Percentiles rank a stretch among this genome's conserved stretches.
Evolutionary conservation across 1,284 basidiomycete species (phyloP).

Genomic region (Flammula alnicola): DNA sequence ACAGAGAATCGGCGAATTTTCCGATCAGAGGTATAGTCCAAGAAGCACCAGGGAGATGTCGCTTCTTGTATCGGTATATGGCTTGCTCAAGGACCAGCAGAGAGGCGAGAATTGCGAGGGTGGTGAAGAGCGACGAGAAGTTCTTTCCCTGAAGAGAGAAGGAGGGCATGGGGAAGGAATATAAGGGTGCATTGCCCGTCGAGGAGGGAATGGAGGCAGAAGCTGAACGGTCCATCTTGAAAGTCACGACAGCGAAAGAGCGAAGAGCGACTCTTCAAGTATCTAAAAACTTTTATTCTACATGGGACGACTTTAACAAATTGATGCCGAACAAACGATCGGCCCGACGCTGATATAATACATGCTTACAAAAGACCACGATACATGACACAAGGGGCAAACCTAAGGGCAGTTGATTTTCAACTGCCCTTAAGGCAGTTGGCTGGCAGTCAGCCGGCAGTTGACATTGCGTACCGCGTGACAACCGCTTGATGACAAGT

Average conservation of each 20-base stretch:
- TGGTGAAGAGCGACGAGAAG: constrained; percentile 68
- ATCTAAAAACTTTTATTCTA: constrained; percentile 18
- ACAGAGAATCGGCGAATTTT: constrained; percentile 88
- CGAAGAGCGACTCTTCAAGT: not conserved
- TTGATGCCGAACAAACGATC: too few species aligned
- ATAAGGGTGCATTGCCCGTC: constrained; percentile 37
- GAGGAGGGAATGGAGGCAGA: constrained; percentile 29
- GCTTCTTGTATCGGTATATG: constrained; percentile 88
- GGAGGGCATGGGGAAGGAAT: constrained; percentile 51
- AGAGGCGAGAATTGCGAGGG: constrained; percentile 60
- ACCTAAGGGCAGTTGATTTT: too few species aligned
- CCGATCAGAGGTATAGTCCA: constrained; percentile 97
- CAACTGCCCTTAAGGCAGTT: too few species aligned
- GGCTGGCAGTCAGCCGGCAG: too few species aligned
- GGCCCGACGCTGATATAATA: too few species aligned
- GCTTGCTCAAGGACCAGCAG: constrained; percentile 82
- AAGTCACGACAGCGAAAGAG: constrained; percentile 6
- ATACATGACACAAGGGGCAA: too few species aligned
- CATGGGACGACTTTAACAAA: constrained; percentile 30
- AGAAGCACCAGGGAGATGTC: constrained; percentile 79
- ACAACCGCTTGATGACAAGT: too few species aligned
- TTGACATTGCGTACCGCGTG: too few species aligned
- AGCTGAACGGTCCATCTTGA: constrained; percentile 30
- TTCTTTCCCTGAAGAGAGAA: constrained; percentile 41
- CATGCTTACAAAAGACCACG: too few species aligned